Conservation (phyloP, 768 basidiomycete genomes). For the Collybiopsis luxurians region DNA sequence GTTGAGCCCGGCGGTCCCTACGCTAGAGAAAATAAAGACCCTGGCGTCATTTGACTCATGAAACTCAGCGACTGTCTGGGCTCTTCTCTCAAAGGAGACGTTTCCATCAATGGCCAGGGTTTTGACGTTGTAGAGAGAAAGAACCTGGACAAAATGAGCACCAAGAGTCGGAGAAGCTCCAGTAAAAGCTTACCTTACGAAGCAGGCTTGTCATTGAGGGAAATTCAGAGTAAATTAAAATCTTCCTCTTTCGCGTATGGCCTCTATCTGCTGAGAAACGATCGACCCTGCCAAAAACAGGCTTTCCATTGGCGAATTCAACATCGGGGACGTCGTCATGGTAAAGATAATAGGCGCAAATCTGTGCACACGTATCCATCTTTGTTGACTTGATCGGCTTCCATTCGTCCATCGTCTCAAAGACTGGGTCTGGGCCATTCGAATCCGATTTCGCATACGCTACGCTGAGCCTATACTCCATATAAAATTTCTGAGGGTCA, state of each 20-base stretch:
- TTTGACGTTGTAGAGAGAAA: neutral
- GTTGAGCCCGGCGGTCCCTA: slow-evolving; percentile 22
- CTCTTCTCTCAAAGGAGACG: slow-evolving; percentile 7
- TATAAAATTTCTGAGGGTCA: slow-evolving; percentile 14
- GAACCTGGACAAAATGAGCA: neutral
- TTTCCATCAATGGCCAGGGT: slow-evolving; percentile 14
- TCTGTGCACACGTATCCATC: slow-evolving; percentile 10
- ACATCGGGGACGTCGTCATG: neutral
- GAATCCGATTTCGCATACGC: slow-evolving; percentile 6
- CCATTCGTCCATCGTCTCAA: slow-evolving; percentile 15
- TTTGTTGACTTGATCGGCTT: slow-evolving; percentile 14
- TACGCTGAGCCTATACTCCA: slow-evolving; percentile 11
- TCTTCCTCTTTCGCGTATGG: neutral
- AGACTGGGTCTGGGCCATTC: neutral
- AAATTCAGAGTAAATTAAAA: slow-evolving; percentile 17
- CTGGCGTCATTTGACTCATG: slow-evolving; percentile 4
- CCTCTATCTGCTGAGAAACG: neutral
- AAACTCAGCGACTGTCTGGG: slow-evolving; percentile 13
- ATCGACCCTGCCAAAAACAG: neutral
- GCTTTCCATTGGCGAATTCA: neutral
- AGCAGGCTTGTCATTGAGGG: slow-evolving; percentile 14
- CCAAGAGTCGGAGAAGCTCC: neutral
- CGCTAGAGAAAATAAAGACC: slow-evolving; percentile 20
- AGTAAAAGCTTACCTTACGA: slow-evolving; percentile 13
- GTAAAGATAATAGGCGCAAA: slow-evolving; percentile 4